Conservation (phyloP, 495 filamentous ascomycete genomes). For the Pyrenopolyporus hunteri region DNA sequence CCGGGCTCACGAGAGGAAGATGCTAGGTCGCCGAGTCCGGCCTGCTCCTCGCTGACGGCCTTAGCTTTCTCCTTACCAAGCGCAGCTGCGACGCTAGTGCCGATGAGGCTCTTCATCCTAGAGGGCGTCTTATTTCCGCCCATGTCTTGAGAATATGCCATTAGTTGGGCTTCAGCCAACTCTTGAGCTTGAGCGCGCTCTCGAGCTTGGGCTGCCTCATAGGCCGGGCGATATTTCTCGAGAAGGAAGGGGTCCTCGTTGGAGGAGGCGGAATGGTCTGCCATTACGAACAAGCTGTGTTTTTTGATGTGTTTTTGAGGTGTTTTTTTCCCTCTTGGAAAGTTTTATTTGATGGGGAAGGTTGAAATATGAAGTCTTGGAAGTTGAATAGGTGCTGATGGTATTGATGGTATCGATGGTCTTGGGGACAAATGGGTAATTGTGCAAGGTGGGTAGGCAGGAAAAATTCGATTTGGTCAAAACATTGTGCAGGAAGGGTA, state of each 20-base stretch:
- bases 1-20: not conserved
- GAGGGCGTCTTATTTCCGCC: not conserved
- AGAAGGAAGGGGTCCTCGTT: slow-evolving; percentile 7
- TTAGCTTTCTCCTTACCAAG: not conserved
- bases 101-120: not conserved
- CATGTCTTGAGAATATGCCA: not conserved
- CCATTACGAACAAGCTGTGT: not conserved
- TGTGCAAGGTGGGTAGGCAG: not conserved
- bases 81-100: no score
- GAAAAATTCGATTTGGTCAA: not conserved
- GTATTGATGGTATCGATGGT: not conserved
- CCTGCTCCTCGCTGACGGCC: not conserved
- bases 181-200: not conserved
- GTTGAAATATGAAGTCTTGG: not conserved
- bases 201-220: not conserved
- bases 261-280: not conserved
- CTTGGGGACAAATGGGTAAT: no score
- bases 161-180: not conserved
- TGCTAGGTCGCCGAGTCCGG: not conserved
- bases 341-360: no score
- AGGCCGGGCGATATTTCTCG: slow-evolving; percentile 7
- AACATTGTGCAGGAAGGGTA: not conserved
- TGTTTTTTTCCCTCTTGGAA: no score
- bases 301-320: no score
- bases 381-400: not conserved